Evolutionary conservation across 805 yeast species (phyloP), one percentile per base, ranked within the genome.

Genomic region (Pichia sporocuriosa): DNA sequence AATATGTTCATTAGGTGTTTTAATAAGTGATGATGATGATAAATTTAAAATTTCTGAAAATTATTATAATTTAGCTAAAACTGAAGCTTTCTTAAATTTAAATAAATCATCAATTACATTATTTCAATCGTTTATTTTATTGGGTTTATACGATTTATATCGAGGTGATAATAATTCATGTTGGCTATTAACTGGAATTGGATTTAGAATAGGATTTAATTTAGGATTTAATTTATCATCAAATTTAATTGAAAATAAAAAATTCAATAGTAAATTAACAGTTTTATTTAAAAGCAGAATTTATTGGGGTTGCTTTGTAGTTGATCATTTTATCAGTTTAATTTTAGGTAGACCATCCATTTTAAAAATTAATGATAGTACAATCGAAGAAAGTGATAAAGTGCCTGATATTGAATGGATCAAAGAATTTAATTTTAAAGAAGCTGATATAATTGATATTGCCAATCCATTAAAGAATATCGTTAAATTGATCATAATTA

Each of bases 291-390:
- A 82, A 44, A 69, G 77, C 37, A 62, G 85, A 44, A 73, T 79
- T 10, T 75, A 74, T 54, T 79, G 85, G 85, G 84, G 84, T 4
- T 70, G 79, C 37, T 79, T 72, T 55, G 62, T 78, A 43, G 80
- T 79, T 2, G 85, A 79, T 55, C 83, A 77, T 53, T 73, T 78
- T 50, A 74, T 78, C 27, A 72, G 81, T 52, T 59, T 78, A 28
- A 62, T 77, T 37, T 58, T 77, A 35, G 85, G 85, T 3, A 59
- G 83, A 39, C 81, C 82, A 0, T 70, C 80, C 0, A 59, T 72
- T 1, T 56, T 79, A 38, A 73, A 77, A 51, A 65, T 73, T 37
- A 66, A 72, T 33, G 79, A 79, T 48, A 75, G 84, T 0, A 70
- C 82, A 0, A 75, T 79, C 12, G 77, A 78, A 0, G 81, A 75